Evolutionary conservation across 257 asterid species (phyloP), one percentile per base, ranked within the genome.

Genomic region (Rauvolfia tetraphylla): DNA sequence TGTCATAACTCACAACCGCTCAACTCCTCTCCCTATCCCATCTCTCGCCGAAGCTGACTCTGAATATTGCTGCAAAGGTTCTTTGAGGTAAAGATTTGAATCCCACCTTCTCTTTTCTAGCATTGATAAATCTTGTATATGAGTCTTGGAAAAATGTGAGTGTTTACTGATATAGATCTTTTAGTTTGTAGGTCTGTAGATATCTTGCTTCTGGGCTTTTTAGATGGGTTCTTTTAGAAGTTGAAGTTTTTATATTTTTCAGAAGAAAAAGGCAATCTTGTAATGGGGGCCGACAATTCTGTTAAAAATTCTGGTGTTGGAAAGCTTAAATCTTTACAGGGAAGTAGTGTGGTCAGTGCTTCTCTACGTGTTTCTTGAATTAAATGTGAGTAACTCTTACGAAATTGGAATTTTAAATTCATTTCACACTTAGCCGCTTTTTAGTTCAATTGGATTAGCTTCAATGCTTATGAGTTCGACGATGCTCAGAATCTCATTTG

Each of bases 1-100:
- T 38, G 34, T 51, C 56, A 27, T 71, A 41, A 36, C 63, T 79
- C 72, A 70, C 79, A 76, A 46, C 77, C 83, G 25, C 79, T 68
- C 80, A 76, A 59, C 53, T 72, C 69, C 79, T 66, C 31, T 33
- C 29, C 22, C 77, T 27, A 34, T 22, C 54, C 29, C 51, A 49
- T 42, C 57, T 25, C 27, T 53, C 70, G 1, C 51, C 34, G 25
- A 29, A 49, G 25, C 54, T 3, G 18, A 27, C 25, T 63, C 42
- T 49, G 61, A 5, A 9, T 36, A 34, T 29, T 27, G 17, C 77
- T 29, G 4, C 78, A 23, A 63, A 53, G 49, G 74, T 29, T 48
- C 59, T 71, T 31, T 51, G 51, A 72, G 81, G 80, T 59, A 73
- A 75, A 41, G 57, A 77, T 20, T 31, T 29, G 46, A 18, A 39